A percentile compares a stretch with the other conserved stretches of the same genome.
These are phyloP conservation scores for Pestalotiopsis sp. DNA, from an alignment of 2,329 filamentous ascomycete genomes.

Conservation along the genomic window DNA sequence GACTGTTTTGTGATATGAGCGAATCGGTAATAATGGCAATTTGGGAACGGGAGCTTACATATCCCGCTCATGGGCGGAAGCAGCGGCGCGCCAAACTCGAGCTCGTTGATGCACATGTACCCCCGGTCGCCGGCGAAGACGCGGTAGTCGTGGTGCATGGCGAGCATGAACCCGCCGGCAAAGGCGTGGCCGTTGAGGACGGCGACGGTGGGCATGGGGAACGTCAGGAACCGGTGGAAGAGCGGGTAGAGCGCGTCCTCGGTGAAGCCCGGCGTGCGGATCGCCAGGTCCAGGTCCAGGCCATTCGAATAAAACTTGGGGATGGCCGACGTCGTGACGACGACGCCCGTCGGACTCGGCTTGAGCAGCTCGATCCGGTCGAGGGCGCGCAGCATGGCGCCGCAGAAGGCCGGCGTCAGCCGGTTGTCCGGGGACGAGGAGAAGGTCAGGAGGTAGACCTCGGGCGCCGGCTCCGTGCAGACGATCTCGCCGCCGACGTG, in stretches of 20 bases:
- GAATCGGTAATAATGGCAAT: no score
- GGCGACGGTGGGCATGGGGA: slow-evolving; percentile 82
- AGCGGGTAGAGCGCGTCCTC: slow-evolving; percentile 63
- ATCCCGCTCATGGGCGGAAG: slow-evolving; percentile 73
- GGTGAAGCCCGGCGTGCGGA: slow-evolving; percentile 63
- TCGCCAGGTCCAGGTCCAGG: slow-evolving; percentile 73
- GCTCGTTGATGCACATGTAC: slow-evolving; percentile 80
- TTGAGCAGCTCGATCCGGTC: slow-evolving; percentile 73
- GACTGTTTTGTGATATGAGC: slow-evolving; percentile 35
- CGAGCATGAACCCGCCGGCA: slow-evolving; percentile 79
- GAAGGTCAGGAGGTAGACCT: slow-evolving; percentile 75
- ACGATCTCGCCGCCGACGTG: slow-evolving; percentile 60
- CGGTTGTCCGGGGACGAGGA: slow-evolving; percentile 75
- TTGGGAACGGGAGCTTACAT: slow-evolving; percentile 33
- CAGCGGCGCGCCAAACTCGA: slow-evolving; percentile 78
- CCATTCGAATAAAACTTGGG: slow-evolving; percentile 84
- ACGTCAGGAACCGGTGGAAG: slow-evolving; percentile 68
- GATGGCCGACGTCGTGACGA: slow-evolving; percentile 76
- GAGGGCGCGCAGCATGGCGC: slow-evolving; percentile 69
- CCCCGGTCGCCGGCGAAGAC: slow-evolving; percentile 68
- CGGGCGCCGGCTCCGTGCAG: slow-evolving; percentile 61
- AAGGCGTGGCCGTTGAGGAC: slow-evolving; percentile 81
- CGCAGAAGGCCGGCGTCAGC: slow-evolving; percentile 69
- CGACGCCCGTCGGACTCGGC: slow-evolving; percentile 67
- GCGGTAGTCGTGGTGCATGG: slow-evolving; percentile 83